These are phyloP conservation scores for Neonectria hederae DNA, from an alignment of 2,329 filamentous ascomycete genomes.

Conservation along the genomic window DNA sequence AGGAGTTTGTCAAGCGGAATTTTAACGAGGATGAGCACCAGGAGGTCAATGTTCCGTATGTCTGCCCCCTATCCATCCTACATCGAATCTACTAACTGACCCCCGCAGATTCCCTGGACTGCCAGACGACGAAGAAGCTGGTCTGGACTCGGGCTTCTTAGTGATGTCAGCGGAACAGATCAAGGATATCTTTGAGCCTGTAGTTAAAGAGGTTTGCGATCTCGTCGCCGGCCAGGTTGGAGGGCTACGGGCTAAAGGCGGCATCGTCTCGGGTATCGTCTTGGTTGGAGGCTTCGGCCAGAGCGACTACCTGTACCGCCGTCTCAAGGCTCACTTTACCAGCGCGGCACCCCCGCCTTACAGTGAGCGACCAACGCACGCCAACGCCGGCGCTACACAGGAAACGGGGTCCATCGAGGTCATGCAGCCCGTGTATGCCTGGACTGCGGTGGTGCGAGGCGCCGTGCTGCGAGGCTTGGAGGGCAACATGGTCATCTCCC, in stretches of 20 bases:
- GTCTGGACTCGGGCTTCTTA: slow-evolving; percentile 79
- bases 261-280: slow-evolving; percentile 77
- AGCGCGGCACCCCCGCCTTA: slow-evolving; percentile 68
- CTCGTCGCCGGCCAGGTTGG: slow-evolving; percentile 75
- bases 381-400: slow-evolving; percentile 56
- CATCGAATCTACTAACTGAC: slow-evolving; percentile 12
- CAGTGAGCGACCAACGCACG: slow-evolving; percentile 75
- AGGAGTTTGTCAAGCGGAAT: slow-evolving; percentile 86
- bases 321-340: slow-evolving; percentile 74
- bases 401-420: slow-evolving; percentile 74
- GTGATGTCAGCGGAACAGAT: slow-evolving; percentile 75
- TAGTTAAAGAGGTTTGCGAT: slow-evolving; percentile 75
- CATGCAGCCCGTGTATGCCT: slow-evolving; percentile 83
- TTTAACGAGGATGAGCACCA: slow-evolving; percentile 82
- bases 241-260: slow-evolving; percentile 67
- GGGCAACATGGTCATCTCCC: slow-evolving; percentile 80
- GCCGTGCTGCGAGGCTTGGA: slow-evolving; percentile 80
- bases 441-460: slow-evolving; percentile 82
- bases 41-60: slow-evolving; percentile 79
- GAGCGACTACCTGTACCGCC: slow-evolving; percentile 78
- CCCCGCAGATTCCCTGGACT: slow-evolving; percentile 71
- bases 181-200: slow-evolving; percentile 79
- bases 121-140: slow-evolving; percentile 78
- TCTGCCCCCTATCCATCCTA: slow-evolving; percentile 17
- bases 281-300: slow-evolving; percentile 85